Evolutionary conservation across 768 basidiomycete species (phyloP).

Genomic region (Lyophyllum semitale): DNA sequence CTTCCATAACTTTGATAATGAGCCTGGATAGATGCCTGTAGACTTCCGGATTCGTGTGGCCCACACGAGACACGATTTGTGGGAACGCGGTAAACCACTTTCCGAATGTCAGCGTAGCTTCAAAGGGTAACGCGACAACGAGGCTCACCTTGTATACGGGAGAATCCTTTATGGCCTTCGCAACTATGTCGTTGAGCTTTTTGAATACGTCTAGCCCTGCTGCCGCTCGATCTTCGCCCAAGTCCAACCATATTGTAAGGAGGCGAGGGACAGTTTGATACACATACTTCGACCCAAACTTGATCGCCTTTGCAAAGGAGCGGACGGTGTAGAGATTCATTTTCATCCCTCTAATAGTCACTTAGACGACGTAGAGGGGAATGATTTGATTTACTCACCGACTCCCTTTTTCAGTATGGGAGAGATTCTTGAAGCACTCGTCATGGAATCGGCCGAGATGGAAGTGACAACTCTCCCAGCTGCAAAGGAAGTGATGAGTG

Average conservation of each 20-base stretch:
- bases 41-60: conserved; percentile 66
- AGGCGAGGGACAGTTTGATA: conserved; percentile 95
- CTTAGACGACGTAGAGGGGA: not conserved
- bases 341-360: conserved; percentile 48
- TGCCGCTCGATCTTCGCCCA: conserved; percentile 60
- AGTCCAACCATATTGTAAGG: conserved; percentile 92
- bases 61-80: conserved; percentile 93
- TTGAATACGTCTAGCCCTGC: conserved; percentile 40
- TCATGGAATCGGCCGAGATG: conserved; percentile 91
- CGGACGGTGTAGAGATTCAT: conserved; percentile 70
- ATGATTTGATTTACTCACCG: conserved; percentile 35
- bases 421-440: conserved; percentile 62
- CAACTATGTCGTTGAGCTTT: conserved; percentile 59
- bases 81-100: conserved; percentile 97
- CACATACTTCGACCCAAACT: conserved; percentile 88
- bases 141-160: conserved; percentile 77
- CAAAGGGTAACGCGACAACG: not conserved
- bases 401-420: conserved; percentile 39
- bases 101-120: conserved; percentile 5
- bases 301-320: conserved; percentile 70
- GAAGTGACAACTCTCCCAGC: conserved; percentile 86
- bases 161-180: conserved; percentile 55
- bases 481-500: conserved; percentile 24
- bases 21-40: conserved; percentile 62
- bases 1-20: conserved; percentile 71